Conservation (phyloP, 2,329 filamentous ascomycete genomes). For the Diaporthe sp. region DNA sequence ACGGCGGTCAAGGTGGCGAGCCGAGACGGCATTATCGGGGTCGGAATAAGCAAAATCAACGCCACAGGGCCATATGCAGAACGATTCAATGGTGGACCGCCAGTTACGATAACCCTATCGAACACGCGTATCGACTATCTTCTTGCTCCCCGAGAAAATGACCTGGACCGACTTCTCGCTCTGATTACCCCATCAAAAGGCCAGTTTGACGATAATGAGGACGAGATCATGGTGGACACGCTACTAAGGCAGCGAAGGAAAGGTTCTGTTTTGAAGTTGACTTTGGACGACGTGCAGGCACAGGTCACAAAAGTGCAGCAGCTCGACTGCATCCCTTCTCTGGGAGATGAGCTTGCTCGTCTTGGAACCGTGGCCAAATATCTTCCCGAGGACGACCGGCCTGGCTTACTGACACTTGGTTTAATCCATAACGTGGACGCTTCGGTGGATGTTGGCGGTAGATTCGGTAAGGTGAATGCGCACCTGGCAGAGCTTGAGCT, state of each 20-base stretch:
- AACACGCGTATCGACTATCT: constrained; percentile 80
- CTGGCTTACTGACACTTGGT: constrained; percentile 82
- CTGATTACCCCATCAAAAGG: constrained; percentile 92
- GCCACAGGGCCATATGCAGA: constrained; percentile 76
- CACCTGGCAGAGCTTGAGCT: constrained; percentile 73
- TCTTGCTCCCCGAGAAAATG: constrained; percentile 77
- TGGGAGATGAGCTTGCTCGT: constrained; percentile 83
- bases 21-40: constrained; percentile 75
- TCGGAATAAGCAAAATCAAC: constrained; percentile 81
- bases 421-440: constrained; percentile 72
- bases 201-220: constrained; percentile 85
- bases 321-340: constrained; percentile 73
- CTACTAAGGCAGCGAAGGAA: constrained; percentile 87
- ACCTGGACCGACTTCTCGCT: constrained; percentile 84
- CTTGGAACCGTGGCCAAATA: constrained; percentile 93
- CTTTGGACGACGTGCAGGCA: constrained; percentile 72
- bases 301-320: constrained; percentile 72
- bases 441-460: constrained; percentile 71
- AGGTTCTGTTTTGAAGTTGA: constrained; percentile 81
- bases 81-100: constrained; percentile 63
- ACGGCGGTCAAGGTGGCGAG: constrained; percentile 85
- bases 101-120: constrained; percentile 70
- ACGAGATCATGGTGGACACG: constrained; percentile 95
- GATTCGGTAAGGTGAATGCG: constrained; percentile 73
- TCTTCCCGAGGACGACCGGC: constrained; percentile 92